Percentiles rank a stretch among this genome's conserved stretches.
These are phyloP conservation scores for Cutaneotrichosporon cavernicola DNA, from an alignment of 1,284 basidiomycete species.

Conservation along the genomic window DNA sequence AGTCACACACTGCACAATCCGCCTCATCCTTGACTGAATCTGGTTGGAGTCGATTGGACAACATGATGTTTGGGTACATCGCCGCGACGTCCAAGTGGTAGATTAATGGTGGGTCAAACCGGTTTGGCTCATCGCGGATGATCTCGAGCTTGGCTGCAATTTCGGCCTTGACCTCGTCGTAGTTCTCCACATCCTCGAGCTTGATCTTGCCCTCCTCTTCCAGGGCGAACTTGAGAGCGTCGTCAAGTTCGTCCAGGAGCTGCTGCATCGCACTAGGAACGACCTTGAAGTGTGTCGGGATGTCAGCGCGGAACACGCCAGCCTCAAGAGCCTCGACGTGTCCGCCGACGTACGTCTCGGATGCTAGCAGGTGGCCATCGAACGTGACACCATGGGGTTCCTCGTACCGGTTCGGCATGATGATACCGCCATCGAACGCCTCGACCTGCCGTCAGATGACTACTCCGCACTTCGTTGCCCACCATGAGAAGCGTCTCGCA, in stretches of 20 bases:
- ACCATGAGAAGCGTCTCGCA: slow-evolving; percentile 99
- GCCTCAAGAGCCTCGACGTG: slow-evolving; percentile 99
- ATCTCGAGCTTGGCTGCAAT: slow-evolving; percentile 78
- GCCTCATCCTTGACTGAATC: slow-evolving; percentile 98
- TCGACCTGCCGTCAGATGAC: slow-evolving; percentile 69
- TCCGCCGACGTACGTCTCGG: slow-evolving; percentile 98
- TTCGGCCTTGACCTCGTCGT: slow-evolving; percentile 82
- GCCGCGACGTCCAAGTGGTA: slow-evolving; percentile 99
- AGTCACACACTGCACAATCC: slow-evolving; percentile 97
- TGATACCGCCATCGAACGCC: slow-evolving; percentile 85
- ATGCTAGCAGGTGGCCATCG: slow-evolving; percentile 91
- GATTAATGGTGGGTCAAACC: slow-evolving; percentile 89
- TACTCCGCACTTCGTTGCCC: slow-evolving; percentile 32
- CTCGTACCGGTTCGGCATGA: slow-evolving; percentile 98
- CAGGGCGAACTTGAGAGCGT: slow-evolving; percentile 85
- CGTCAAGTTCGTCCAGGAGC: slow-evolving; percentile 93
- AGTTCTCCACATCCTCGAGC: slow-evolving; percentile 87
- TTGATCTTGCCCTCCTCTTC: slow-evolving; percentile 79
- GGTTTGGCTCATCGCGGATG: slow-evolving; percentile 87
- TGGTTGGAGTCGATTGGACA: slow-evolving; percentile 97
- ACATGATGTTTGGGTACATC: slow-evolving; percentile 99
- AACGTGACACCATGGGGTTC: slow-evolving; percentile 90
- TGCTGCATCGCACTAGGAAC: slow-evolving; percentile 83
- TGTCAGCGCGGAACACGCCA: slow-evolving; percentile 96
- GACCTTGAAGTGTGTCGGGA: slow-evolving; percentile 92